Conservation (phyloP, 2,329 filamentous ascomycete genomes). For the Xylaria multiplex region DNA sequence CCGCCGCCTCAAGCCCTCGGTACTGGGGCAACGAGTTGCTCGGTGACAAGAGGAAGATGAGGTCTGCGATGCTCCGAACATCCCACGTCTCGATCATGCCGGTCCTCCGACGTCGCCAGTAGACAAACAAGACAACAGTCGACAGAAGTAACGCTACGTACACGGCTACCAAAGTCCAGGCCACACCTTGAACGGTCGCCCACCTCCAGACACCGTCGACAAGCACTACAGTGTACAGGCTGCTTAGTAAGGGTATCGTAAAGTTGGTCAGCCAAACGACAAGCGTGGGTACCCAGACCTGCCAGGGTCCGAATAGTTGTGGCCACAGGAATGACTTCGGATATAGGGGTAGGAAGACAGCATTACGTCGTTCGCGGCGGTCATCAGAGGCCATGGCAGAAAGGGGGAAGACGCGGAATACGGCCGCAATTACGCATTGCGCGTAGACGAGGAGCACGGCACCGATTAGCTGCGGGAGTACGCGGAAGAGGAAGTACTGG, state of each 20-base stretch:
- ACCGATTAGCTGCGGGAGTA: conserved; percentile 82
- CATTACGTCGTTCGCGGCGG: conserved; percentile 67
- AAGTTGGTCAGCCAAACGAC: conserved; percentile 82
- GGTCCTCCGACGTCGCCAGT: conserved; percentile 72
- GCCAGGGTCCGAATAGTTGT: conserved; percentile 68
- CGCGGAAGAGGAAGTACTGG: conserved; percentile 86
- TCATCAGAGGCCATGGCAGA: conserved; percentile 76
- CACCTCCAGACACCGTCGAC: conserved; percentile 74
- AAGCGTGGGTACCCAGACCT: conserved; percentile 72
- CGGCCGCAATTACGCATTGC: conserved; percentile 76
- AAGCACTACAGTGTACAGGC: conserved; percentile 74
- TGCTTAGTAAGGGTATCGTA: conserved; percentile 82
- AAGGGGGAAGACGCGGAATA: conserved; percentile 83
- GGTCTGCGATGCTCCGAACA: conserved; percentile 80
- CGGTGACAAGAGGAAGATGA: conserved; percentile 79
- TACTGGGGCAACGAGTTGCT: conserved; percentile 83
- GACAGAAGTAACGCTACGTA: conserved; percentile 75
- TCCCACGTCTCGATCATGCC: conserved; percentile 80
- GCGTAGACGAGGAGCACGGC: conserved; percentile 79
- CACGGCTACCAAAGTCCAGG: conserved; percentile 79
- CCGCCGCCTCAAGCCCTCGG: conserved; percentile 71
- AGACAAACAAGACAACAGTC: conserved; percentile 67
- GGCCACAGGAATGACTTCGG: conserved; percentile 75
- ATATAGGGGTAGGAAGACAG: conserved; percentile 74
- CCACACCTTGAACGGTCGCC: conserved; percentile 79